phyloP scores from a whole-genome alignment of 495 filamentous ascomycete genomes.

The Penicillium daleae region DNA sequence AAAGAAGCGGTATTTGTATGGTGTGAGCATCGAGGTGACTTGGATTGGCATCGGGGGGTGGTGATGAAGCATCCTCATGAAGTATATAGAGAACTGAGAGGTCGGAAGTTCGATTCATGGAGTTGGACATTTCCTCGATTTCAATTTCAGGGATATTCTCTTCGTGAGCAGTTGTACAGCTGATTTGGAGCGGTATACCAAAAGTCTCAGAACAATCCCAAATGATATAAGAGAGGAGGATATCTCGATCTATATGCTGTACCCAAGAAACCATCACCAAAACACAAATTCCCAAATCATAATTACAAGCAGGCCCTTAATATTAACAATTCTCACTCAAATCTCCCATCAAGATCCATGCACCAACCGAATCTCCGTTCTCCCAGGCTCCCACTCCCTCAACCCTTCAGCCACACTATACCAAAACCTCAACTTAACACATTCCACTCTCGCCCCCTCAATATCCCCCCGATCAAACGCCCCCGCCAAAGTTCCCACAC shows the following conservation, averaged over 20 bases:
- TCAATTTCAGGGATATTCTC: too few relatives aligned
- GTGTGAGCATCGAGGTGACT: too few relatives aligned
- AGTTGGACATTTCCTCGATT: too few relatives aligned
- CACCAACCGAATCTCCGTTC: slow-evolving; percentile 63
- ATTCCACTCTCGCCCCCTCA: slow-evolving; percentile 67
- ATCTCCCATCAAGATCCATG: slow-evolving; percentile 44
- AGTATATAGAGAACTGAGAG: too few relatives aligned
- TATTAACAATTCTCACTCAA: not conserved
- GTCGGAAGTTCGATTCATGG: too few relatives aligned
- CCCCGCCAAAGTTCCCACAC: slow-evolving; percentile 59
- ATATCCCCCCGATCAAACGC: slow-evolving; percentile 71
- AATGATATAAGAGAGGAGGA: not conserved
- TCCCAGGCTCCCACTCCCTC: slow-evolving; percentile 79
- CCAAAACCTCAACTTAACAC: slow-evolving; percentile 87
- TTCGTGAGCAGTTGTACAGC: too few relatives aligned
- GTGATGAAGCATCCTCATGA: too few relatives aligned
- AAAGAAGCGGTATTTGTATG: too few relatives aligned
- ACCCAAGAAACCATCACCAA: not conserved
- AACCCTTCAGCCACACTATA: slow-evolving; percentile 81
- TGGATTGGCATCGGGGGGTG: too few relatives aligned
- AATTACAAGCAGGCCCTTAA: not conserved
- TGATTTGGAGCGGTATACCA: not conserved
- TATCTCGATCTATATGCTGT: slow-evolving; percentile 7
- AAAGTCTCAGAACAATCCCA: not conserved
- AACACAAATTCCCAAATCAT: not conserved